These are phyloP conservation scores for Caryocar brasiliense DNA, from an alignment of 441 rosid genomes.

Conservation along the genomic window DNA sequence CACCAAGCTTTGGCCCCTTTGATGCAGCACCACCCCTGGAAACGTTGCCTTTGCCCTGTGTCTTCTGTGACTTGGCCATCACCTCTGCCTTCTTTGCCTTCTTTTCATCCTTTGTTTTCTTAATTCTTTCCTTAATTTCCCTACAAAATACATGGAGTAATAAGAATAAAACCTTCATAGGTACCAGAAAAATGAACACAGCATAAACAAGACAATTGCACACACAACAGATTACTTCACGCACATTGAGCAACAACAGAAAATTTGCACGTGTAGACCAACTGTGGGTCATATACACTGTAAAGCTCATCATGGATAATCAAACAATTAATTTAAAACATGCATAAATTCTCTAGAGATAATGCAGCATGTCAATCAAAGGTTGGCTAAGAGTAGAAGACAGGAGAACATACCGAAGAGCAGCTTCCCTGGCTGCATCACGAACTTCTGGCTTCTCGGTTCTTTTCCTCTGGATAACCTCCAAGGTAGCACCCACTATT, in stretches of 20 bases:
- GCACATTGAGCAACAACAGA: too few species aligned
- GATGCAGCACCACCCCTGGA: constrained; percentile 41
- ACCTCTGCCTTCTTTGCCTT: constrained; percentile 85
- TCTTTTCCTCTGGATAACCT: constrained; percentile 70
- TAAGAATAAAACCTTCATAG: neutral
- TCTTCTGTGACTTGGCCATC: constrained; percentile 45
- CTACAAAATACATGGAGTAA: constrained; percentile 19
- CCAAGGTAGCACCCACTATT: constrained; percentile 73
- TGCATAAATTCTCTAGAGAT: too few species aligned
- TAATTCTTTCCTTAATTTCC: constrained; percentile 82
- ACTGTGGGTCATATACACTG: too few species aligned
- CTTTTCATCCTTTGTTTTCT: constrained; percentile 83
- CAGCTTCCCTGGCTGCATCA: constrained; percentile 84
- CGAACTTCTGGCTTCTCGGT: constrained; percentile 83
- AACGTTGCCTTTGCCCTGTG: constrained; percentile 37
- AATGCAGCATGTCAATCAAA: too few species aligned
- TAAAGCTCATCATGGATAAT: too few species aligned
- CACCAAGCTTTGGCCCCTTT: constrained; percentile 71
- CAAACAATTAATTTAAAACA: neutral
- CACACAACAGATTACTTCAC: too few species aligned
- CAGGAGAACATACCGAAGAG: constrained; percentile 45
- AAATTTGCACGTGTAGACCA: too few species aligned
- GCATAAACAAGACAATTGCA: too few species aligned
- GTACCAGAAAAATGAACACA: neutral
- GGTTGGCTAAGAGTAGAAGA: neutral